Evolutionary conservation across 208 protist species (phyloP).

Genomic region (Wallacemonas sp.): DNA sequence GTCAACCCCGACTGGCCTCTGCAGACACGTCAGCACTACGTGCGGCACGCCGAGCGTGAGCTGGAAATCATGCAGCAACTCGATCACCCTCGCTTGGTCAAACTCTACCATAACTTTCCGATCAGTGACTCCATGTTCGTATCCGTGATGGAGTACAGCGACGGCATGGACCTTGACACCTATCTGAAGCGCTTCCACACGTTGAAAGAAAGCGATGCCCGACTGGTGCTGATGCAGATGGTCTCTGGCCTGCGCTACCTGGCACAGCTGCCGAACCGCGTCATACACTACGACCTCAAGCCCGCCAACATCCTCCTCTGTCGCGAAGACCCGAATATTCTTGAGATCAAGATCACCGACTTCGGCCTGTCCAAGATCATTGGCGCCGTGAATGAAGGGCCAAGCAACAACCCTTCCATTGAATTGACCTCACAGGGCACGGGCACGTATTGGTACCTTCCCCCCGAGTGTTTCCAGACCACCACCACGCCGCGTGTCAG

Average conservation of each 20-base stretch:
- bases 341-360: constrained; percentile 96
- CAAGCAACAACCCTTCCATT: constrained; percentile 78
- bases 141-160: constrained; percentile 95
- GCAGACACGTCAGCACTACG: constrained; percentile 90
- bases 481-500: constrained; percentile 73
- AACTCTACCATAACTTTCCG: constrained; percentile 90
- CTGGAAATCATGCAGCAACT: constrained; percentile 91
- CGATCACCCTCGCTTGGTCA: constrained; percentile 82
- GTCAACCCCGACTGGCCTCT: constrained; percentile 86
- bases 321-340: constrained; percentile 51
- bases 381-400: constrained; percentile 40
- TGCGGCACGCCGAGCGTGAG: constrained; percentile 92
- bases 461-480: constrained; percentile 95
- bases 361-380: constrained; percentile 97
- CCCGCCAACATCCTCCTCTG: constrained; percentile 75
- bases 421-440: constrained; percentile 96
- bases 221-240: constrained; percentile 88
- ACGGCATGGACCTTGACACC: constrained; percentile 89
- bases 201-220: constrained; percentile 89
- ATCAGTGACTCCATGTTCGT: constrained; percentile 79
- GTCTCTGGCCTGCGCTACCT: constrained; percentile 93
- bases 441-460: constrained; percentile 97
- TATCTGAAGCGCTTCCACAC: constrained; percentile 82
- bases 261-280: constrained; percentile 59
- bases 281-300: constrained; percentile 89